These are phyloP conservation scores for Mortierella sp. DNA, from an alignment of 371 early-diverging fungal species.

Conservation along the genomic window DNA sequence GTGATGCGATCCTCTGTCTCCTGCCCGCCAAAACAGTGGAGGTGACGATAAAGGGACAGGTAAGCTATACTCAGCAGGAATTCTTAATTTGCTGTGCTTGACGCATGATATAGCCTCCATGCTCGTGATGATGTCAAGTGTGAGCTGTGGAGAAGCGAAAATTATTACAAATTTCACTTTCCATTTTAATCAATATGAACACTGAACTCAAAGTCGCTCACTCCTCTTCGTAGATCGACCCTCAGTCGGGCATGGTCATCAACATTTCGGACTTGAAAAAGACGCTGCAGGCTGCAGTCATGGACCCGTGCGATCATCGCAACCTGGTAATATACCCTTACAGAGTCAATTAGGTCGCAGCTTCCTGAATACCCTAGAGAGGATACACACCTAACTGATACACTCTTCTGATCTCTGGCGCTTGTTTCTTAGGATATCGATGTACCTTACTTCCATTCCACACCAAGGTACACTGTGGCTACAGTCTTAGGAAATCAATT, in stretches of 20 bases:
- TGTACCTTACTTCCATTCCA: constrained; percentile 75
- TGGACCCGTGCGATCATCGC: constrained; percentile 87
- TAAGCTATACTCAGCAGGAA: constrained; percentile 9
- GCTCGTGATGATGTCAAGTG: too few species aligned
- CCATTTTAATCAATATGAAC: not conserved
- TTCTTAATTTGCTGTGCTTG: not conserved
- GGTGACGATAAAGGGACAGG: constrained; percentile 77
- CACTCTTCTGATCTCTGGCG: not conserved
- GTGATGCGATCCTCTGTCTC: not conserved
- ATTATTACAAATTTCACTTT: constrained; percentile 19
- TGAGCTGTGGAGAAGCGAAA: not conserved
- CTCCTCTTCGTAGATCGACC: constrained; percentile 62
- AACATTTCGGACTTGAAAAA: constrained; percentile 85
- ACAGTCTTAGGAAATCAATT: not conserved
- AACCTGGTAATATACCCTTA: constrained; percentile 67
- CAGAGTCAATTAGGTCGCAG: not conserved
- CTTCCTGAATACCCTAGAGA: too few species aligned
- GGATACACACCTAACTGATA: too few species aligned
- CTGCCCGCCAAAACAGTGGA: constrained; percentile 64
- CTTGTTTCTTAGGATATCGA: constrained; percentile 73
- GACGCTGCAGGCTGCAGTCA: constrained; percentile 74
- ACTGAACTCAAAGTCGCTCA: not conserved
- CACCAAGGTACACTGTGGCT: constrained; percentile 60
- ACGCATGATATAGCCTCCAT: too few species aligned
- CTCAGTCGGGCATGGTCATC: constrained; percentile 88